These are phyloP conservation scores for Microcyclospora pomicola DNA, from an alignment of 2,329 filamentous ascomycete genomes.

Conservation along the genomic window DNA sequence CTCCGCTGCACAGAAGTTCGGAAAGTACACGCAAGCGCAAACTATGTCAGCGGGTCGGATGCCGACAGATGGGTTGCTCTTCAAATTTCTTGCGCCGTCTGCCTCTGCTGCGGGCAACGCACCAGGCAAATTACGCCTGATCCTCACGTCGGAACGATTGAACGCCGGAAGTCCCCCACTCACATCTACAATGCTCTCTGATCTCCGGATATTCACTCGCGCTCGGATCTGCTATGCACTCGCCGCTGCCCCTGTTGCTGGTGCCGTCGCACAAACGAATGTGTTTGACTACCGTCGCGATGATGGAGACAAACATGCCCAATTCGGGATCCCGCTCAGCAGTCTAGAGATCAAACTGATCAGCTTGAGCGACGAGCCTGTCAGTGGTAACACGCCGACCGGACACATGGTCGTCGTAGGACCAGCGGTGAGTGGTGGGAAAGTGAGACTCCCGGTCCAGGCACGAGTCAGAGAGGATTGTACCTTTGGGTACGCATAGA, in stretches of 20 bases:
- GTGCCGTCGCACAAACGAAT: constrained; percentile 74
- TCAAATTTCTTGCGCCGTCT: constrained; percentile 45
- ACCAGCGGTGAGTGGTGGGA: constrained; percentile 56
- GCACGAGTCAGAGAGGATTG: constrained; percentile 53
- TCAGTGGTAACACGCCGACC: constrained; percentile 42
- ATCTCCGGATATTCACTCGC: constrained; percentile 67
- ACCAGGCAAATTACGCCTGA: constrained; percentile 62
- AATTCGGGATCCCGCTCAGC: constrained; percentile 73
- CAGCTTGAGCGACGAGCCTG: constrained; percentile 32
- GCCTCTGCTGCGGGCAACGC: constrained; percentile 46
- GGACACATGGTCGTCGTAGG: constrained; percentile 52
- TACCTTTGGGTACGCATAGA: too few relatives aligned
- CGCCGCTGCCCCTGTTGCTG: constrained; percentile 69
- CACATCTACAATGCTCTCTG: constrained; percentile 56
- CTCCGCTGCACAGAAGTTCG: constrained; percentile 49
- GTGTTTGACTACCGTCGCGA: constrained; percentile 69
- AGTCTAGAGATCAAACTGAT: constrained; percentile 56
- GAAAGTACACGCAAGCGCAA: constrained; percentile 59
- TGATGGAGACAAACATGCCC: constrained; percentile 34
- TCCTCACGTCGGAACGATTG: constrained; percentile 64
- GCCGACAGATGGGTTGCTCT: constrained; percentile 50
- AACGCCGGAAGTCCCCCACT: constrained; percentile 50
- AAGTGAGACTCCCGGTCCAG: constrained; percentile 48
- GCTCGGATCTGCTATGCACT: constrained; percentile 76
- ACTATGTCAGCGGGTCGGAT: constrained; percentile 61